A percentile compares a stretch with the other conserved stretches of the same genome.
phyloP scores from a whole-genome alignment of 164 flowering plant species.

The Umbellularia californica region DNA sequence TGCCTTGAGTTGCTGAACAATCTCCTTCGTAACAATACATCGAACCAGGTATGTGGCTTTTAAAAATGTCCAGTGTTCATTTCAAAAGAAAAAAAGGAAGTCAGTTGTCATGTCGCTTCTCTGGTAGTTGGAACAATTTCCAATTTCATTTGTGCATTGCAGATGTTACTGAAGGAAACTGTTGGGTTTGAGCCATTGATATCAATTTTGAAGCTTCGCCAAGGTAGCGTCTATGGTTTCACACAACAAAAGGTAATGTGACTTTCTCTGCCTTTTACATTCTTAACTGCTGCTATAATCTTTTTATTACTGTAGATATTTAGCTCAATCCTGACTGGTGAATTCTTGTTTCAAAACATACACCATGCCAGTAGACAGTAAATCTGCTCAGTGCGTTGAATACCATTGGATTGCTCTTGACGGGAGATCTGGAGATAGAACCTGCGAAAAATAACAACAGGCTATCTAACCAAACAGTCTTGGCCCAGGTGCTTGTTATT shows the following conservation, averaged over 20 bases:
- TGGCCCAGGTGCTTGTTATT: slow-evolving; percentile 72
- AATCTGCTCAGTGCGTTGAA: slow-evolving; percentile 85
- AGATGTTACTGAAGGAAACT: slow-evolving; percentile 89
- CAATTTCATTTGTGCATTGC: slow-evolving; percentile 12
- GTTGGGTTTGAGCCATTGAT: slow-evolving; percentile 83
- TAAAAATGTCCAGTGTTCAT: not conserved
- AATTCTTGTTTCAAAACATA: slow-evolving; percentile 26
- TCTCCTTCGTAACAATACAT: slow-evolving; percentile 70
- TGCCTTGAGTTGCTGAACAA: slow-evolving; percentile 93
- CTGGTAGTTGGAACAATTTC: not conserved
- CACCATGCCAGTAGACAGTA: slow-evolving; percentile 79
- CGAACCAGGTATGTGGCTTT: slow-evolving; percentile 72
- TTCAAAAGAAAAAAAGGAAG: too few species aligned
- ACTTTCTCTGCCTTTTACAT: not conserved
- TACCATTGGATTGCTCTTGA: slow-evolving; percentile 62
- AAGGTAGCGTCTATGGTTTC: slow-evolving; percentile 67
- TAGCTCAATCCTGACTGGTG: slow-evolving; percentile 20
- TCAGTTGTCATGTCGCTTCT: not conserved
- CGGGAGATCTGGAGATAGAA: slow-evolving; percentile 55
- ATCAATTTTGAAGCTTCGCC: slow-evolving; percentile 75
- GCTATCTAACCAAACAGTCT: slow-evolving; percentile 61
- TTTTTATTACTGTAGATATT: slow-evolving; percentile 2
- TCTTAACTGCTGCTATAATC: slow-evolving; percentile 5
- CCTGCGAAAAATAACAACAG: slow-evolving; percentile 60
- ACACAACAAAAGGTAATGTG: slow-evolving; percentile 91